Conservation (phyloP, 2,329 filamentous ascomycete species). For the Cephalotrichum gorgonifer region DNA sequence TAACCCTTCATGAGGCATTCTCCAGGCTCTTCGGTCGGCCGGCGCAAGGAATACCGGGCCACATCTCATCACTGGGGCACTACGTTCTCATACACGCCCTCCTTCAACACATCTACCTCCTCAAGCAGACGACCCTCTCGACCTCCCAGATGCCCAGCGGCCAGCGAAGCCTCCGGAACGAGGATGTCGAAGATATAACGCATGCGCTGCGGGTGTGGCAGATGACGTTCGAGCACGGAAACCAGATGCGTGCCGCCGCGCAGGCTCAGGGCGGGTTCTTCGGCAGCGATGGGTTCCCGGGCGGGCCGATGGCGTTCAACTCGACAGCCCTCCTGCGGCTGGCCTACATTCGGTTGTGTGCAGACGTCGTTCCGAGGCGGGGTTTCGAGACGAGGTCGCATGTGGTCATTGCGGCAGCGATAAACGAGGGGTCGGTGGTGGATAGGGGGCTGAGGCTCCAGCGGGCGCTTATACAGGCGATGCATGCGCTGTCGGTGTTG, state of each 20-base stretch:
- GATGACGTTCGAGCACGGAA: slow-evolving; percentile 44
- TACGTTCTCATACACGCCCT: slow-evolving; percentile 64
- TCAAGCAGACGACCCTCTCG: slow-evolving; percentile 51
- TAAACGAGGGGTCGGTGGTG: slow-evolving; percentile 47
- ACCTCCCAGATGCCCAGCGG: slow-evolving; percentile 36
- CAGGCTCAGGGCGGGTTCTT: slow-evolving; percentile 13
- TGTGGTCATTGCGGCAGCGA: slow-evolving; percentile 47
- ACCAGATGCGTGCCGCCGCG: slow-evolving; percentile 37
- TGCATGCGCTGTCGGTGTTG: slow-evolving; percentile 57
- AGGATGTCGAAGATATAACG: slow-evolving; percentile 46
- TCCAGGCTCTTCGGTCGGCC: slow-evolving; percentile 42
- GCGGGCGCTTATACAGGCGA: slow-evolving; percentile 55
- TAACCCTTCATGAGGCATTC: slow-evolving; percentile 47
- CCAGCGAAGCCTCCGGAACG: slow-evolving; percentile 37
- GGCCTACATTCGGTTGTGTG: slow-evolving; percentile 56
- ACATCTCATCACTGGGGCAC: slow-evolving; percentile 52
- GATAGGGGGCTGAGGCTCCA: slow-evolving; percentile 49
- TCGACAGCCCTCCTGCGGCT: slow-evolving; percentile 49
- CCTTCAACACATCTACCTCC: slow-evolving; percentile 60
- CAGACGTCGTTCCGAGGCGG: slow-evolving; percentile 48
- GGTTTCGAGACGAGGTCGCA: slow-evolving; percentile 57
- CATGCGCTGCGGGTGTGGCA: slow-evolving; percentile 49
- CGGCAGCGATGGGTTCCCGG: slow-evolving; percentile 36
- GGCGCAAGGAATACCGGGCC: slow-evolving; percentile 34
- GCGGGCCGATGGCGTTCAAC: slow-evolving; percentile 56